Evolutionary conservation across 1,139 yeast species (phyloP), one percentile per base, ranked within the genome.

Genomic region (Taphrina pruni): DNA sequence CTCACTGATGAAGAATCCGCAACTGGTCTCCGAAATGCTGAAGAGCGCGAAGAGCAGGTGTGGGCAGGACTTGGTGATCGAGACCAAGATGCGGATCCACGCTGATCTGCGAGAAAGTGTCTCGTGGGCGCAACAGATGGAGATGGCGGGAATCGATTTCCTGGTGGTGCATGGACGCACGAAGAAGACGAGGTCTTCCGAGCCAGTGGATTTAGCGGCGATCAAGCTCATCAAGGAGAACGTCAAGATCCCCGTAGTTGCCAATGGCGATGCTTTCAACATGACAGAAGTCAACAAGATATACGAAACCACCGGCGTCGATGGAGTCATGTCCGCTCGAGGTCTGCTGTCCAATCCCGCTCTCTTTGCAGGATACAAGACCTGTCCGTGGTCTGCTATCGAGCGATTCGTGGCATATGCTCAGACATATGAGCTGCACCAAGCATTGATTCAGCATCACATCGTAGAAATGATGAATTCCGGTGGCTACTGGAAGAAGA

Each of bases 141-240:
- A 92, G 77, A 85, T 81, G 1, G 92, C 96, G 1, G 98, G 98
- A 0, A 97, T 91, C 0, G 98, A 94, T 77, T 90, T 88, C 79
- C 88, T 94, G 66, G 92, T 97, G 0, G 94, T 95, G 20, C 99
- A 94, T 78, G 99, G 99, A 1, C 83, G 99, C 70, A 88, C 96
- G 0, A 88, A 88, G 75, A 86, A 85, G 60, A 95, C 97, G 5
- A 81, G 99, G 72, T 89, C 96, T 0, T 87, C 95, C 0, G 85
- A 85, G 52, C 95, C 97, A 0, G 96, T 88, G 1, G 85, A 93
- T 77, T 82, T 88, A 57, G 95, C 89, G 38, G 97, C 97, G 17
- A 93, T 94, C 52, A 86, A 84, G 74, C 78, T 80, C 17, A 83
- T 94, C 21, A 87, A 88, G 72, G 83, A 84, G 36, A 78, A 82